Evolutionary conservation across 345 rosid species (phyloP).

Genomic region (Bruguiera sexangula): DNA sequence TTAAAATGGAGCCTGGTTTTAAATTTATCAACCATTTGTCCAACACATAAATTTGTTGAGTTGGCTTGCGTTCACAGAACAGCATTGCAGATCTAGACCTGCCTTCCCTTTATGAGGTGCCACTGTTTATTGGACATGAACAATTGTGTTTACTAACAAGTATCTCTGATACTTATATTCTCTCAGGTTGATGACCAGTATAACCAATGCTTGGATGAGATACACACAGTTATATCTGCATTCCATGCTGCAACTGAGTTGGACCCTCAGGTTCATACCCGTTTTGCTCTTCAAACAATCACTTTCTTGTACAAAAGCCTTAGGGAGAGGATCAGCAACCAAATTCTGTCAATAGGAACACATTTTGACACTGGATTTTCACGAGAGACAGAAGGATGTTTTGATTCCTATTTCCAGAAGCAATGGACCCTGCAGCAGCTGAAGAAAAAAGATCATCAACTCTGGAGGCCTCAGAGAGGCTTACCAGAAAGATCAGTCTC

Average conservation of each 20-base stretch:
- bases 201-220: conserved; percentile 80
- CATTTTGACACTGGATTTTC: conserved; percentile 20
- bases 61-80: not conserved
- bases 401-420: conserved; percentile 54
- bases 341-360: conserved; percentile 68
- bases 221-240: conserved; percentile 88
- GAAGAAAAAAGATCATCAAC: conserved; percentile 65
- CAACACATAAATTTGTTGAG: not conserved
- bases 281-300: conserved; percentile 73
- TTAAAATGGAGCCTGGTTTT: not conserved
- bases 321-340: conserved; percentile 80
- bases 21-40: not conserved
- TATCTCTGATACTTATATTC: not conserved
- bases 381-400: conserved; percentile 41
- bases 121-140: too few species aligned
- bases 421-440: conserved; percentile 81
- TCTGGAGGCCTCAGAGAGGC: conserved; percentile 96
- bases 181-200: conserved; percentile 79
- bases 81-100: not conserved
- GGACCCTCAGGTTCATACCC: conserved; percentile 72
- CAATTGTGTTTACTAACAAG: too few species aligned
- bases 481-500: conserved; percentile 88
- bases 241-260: conserved; percentile 92
- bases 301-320: conserved; percentile 67
- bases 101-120: too few species aligned